Evolutionary conservation across 176 grass and related monocot genomes (phyloP).

Genomic region (bread wheat (Triticum aestivum)): DNA sequence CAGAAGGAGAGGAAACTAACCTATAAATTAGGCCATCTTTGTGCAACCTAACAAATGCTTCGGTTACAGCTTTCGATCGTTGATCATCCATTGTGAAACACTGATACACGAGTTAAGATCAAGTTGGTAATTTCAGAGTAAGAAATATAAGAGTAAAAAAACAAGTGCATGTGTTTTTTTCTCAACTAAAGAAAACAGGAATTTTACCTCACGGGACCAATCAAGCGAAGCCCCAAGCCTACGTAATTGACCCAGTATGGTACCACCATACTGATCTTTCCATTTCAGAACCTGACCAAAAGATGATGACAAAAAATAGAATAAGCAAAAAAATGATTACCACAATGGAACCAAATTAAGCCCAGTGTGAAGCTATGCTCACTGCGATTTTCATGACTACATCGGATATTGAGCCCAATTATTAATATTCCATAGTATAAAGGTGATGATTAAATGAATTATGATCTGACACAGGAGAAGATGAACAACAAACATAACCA

Average conservation of each 20-base stretch:
- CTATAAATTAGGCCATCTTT: conserved; percentile 86
- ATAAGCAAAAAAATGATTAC: conserved; percentile 2
- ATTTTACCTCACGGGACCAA: conserved; percentile 82
- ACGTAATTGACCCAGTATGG: conserved; percentile 81
- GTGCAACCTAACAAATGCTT: conserved; percentile 89
- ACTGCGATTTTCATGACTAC: background rate
- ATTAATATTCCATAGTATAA: background rate
- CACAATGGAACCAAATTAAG: conserved; percentile 11
- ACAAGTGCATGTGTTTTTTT: background rate
- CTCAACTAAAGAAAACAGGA: conserved; percentile 16
- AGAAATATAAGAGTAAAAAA: background rate
- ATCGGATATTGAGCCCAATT: background rate
- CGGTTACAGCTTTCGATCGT: conserved; percentile 81
- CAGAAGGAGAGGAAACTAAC: conserved; percentile 40
- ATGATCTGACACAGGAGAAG: background rate
- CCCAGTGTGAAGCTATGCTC: conserved; percentile 1
- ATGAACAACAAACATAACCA: background rate
- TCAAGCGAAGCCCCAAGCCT: conserved; percentile 90
- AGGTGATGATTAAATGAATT: background rate
- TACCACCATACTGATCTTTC: conserved; percentile 84
- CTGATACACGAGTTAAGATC: conserved; percentile 44
- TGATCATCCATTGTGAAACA: conserved; percentile 95
- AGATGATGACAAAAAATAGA: conserved; percentile 26
- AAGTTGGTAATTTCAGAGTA: conserved; percentile 10
- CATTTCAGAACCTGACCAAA: conserved; percentile 79